phyloP scores from a whole-genome alignment of 306 rosid species.

The Quercus bicolor region DNA sequence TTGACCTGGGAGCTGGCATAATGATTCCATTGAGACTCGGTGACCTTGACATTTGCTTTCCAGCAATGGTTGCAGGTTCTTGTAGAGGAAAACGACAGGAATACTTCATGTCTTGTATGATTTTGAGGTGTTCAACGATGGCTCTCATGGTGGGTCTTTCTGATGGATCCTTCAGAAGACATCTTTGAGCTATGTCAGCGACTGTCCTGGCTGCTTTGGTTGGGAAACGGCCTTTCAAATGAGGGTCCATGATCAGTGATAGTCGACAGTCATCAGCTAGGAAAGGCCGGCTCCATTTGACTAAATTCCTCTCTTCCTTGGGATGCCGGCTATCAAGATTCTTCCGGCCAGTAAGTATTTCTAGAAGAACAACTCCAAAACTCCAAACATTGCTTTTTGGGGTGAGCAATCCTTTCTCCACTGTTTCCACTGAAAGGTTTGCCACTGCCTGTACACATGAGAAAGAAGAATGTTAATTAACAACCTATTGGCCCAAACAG shows the following conservation, averaged over 20 bases:
- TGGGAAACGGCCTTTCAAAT: conserved; percentile 84
- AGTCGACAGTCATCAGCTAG: conserved; percentile 75
- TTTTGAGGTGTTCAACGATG: conserved; percentile 69
- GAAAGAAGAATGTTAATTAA: conserved; percentile 8
- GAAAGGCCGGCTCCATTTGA: conserved; percentile 95
- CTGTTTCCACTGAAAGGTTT: conserved; percentile 86
- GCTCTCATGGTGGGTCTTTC: conserved; percentile 97
- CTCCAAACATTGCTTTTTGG: conserved; percentile 99
- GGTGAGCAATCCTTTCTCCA: conserved; percentile 92
- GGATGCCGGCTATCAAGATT: conserved; percentile 88
- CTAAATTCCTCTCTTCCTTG: conserved; percentile 91
- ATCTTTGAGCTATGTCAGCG: conserved; percentile 83
- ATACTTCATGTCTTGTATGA: conserved; percentile 75
- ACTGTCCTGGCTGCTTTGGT: conserved; percentile 83
- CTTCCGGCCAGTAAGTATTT: conserved; percentile 86
- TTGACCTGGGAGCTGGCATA: conserved; percentile 55
- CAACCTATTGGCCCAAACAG: not conserved
- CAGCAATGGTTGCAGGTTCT: conserved; percentile 64
- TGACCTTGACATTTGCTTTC: conserved; percentile 74
- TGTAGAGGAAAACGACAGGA: conserved; percentile 80
- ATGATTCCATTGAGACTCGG: conserved; percentile 86
- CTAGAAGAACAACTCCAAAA: conserved; percentile 87
- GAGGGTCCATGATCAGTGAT: conserved; percentile 91
- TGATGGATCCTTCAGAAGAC: conserved; percentile 92
- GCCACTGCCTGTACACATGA: conserved; percentile 69